phyloP scores from a whole-genome alignment of 768 basidiomycete genomes.

The Rhodotorula babjevae region DNA sequence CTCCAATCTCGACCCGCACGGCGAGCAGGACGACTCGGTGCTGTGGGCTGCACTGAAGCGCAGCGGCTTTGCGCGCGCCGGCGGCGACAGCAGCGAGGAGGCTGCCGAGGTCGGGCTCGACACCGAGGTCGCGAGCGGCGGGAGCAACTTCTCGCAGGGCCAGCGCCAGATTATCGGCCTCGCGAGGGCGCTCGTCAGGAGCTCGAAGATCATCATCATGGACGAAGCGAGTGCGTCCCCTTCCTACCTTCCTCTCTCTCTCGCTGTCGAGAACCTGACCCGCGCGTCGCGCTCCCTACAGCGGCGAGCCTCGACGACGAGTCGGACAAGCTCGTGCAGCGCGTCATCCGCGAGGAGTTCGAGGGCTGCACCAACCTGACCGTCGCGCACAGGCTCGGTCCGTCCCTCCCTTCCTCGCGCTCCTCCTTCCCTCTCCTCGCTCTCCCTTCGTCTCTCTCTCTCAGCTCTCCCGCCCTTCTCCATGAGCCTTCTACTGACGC shows the following conservation, averaged over 20 bases:
- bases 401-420: no score
- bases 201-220: conserved; percentile 29
- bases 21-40: conserved; percentile 39
- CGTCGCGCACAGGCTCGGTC: conserved; percentile 38
- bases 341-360: conserved; percentile 40
- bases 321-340: conserved; percentile 31
- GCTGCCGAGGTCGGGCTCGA: conserved; percentile 14
- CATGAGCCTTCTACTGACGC: neutral
- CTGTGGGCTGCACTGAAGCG: conserved; percentile 42
- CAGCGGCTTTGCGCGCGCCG: conserved; percentile 20
- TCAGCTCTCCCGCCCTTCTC: no score
- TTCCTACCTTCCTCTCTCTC: no score
- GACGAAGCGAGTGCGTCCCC: conserved; percentile 38
- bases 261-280: no score
- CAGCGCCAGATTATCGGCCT: conserved; percentile 62
- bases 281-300: neutral
- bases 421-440: neutral
- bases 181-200: conserved; percentile 42
- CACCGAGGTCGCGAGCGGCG: conserved; percentile 4
- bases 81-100: neutral
- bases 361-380: conserved; percentile 35
- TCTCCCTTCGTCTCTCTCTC: no score
- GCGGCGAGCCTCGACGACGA: conserved; percentile 53
- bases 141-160: conserved; percentile 80
- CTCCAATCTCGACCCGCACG: conserved; percentile 52